phyloP scores from a whole-genome alignment of 352 stramenopile genomes.

The Aphanomyces cochlioides region DNA sequence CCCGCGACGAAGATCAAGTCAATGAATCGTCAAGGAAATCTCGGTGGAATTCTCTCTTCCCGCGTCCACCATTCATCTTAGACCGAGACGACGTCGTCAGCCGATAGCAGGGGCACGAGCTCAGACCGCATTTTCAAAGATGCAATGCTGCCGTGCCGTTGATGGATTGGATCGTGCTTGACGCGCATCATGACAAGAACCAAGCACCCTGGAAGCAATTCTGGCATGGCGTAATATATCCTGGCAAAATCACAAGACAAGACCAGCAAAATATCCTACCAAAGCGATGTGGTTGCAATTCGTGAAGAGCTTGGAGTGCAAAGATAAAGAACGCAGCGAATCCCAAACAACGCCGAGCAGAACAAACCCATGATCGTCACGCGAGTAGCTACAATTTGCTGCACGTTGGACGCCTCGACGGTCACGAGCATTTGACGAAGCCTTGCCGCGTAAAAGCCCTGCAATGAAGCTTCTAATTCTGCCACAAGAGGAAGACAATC shows the following conservation, averaged over 20 bases:
- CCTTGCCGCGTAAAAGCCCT: slow-evolving; percentile 40
- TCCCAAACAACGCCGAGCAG: slow-evolving; percentile 57
- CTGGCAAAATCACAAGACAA: neutral
- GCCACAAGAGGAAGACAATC: slow-evolving; percentile 1
- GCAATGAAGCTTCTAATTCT: neutral
- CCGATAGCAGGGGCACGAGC: too few relatives aligned
- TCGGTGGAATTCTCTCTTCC: too few relatives aligned
- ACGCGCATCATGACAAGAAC: slow-evolving; percentile 80
- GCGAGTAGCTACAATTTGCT: slow-evolving; percentile 46
- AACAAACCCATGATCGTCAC: slow-evolving; percentile 59
- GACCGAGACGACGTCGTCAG: too few relatives aligned
- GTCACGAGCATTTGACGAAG: slow-evolving; percentile 51
- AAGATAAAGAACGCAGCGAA: slow-evolving; percentile 57
- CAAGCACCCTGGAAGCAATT: slow-evolving; percentile 60
- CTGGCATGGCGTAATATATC: slow-evolving; percentile 66
- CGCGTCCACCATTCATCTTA: too few relatives aligned
- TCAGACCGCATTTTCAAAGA: neutral
- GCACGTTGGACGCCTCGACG: slow-evolving; percentile 67
- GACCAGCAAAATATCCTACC: slow-evolving; percentile 52
- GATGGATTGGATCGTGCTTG: slow-evolving; percentile 37
- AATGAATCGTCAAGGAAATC: too few relatives aligned
- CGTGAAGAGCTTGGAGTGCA: slow-evolving; percentile 25
- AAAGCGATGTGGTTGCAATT: slow-evolving; percentile 34
- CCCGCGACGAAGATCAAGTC: too few relatives aligned
- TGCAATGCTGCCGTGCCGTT: neutral